These are phyloP conservation scores for Pseudonitzschia pungens DNA, from an alignment of 108 stramenopile genomes.

Conservation along the genomic window DNA sequence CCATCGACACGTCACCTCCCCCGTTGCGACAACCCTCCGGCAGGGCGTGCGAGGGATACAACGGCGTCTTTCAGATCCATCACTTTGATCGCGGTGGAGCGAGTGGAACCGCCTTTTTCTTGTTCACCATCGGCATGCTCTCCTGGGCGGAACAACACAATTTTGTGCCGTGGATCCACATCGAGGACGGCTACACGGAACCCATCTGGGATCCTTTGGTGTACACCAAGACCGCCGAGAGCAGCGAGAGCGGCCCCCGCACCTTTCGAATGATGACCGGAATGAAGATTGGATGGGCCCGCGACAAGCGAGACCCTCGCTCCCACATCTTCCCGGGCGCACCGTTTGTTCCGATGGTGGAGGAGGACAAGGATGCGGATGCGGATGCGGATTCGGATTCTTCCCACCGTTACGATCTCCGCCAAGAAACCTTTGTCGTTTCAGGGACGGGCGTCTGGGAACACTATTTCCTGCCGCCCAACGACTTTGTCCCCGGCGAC, in stretches of 20 bases:
- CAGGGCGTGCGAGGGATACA: slow-evolving; percentile 25
- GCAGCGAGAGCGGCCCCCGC: too few relatives aligned
- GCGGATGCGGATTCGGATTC: background rate
- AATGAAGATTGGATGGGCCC: slow-evolving; percentile 7
- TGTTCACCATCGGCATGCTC: slow-evolving; percentile 29
- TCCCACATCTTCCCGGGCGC: slow-evolving; percentile 25
- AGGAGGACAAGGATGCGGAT: too few relatives aligned
- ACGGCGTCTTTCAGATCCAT: slow-evolving; percentile 37
- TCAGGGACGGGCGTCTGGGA: slow-evolving; percentile 40
- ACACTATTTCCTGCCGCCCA: slow-evolving; percentile 32
- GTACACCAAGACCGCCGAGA: slow-evolving; percentile 7
- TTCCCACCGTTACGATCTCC: too few relatives aligned
- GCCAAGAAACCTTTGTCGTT: background rate
- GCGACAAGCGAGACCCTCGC: background rate
- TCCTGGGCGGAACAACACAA: slow-evolving; percentile 45
- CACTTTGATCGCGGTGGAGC: slow-evolving; percentile 33
- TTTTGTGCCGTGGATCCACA: slow-evolving; percentile 45
- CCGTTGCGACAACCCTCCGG: slow-evolving; percentile 9
- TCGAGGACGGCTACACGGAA: slow-evolving; percentile 18
- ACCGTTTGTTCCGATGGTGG: too few relatives aligned
- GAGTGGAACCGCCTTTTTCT: slow-evolving; percentile 43
- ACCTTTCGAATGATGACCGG: background rate
- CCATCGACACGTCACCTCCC: slow-evolving; percentile 15
- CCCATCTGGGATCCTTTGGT: slow-evolving; percentile 33
- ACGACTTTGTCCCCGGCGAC: slow-evolving; percentile 31